phyloP scores from a whole-genome alignment of 1,139 yeast genomes.

The Hyphopichia fennica region DNA sequence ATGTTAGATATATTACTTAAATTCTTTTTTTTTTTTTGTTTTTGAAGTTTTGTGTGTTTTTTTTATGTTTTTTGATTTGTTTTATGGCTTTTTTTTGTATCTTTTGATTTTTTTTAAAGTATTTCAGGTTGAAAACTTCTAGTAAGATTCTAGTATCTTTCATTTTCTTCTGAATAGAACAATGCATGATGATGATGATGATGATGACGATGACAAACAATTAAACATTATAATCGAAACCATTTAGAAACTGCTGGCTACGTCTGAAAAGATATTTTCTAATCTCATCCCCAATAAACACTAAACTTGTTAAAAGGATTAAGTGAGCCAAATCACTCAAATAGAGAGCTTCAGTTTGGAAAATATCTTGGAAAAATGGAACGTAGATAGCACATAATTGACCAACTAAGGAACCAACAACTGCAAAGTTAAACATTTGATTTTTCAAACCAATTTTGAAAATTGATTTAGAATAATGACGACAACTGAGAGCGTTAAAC shows the following conservation, averaged over 20 bases:
- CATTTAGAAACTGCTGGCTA: slow-evolving; percentile 5
- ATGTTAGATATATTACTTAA: too few species aligned
- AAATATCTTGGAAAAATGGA: slow-evolving; percentile 86
- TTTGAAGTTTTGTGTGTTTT: too few species aligned
- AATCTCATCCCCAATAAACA: slow-evolving; percentile 80
- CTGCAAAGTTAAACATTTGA: slow-evolving; percentile 91
- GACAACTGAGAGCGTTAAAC: slow-evolving; percentile 93
- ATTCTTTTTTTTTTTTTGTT: too few species aligned
- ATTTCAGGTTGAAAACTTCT: too few species aligned
- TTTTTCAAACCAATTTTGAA: slow-evolving; percentile 77
- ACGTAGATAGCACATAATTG: slow-evolving; percentile 90
- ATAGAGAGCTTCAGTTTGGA: slow-evolving; percentile 88
- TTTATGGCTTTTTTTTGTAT: too few species aligned
- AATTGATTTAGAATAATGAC: slow-evolving; percentile 80
- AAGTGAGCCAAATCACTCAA: slow-evolving; percentile 67
- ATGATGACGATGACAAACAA: too few species aligned
- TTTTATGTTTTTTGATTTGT: too few species aligned
- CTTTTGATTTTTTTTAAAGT: too few species aligned
- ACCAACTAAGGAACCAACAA: slow-evolving; percentile 85
- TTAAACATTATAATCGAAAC: slow-evolving; percentile 5
- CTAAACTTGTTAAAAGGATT: slow-evolving; percentile 67
- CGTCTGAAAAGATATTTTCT: slow-evolving; percentile 50
- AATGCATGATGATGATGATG: not conserved
- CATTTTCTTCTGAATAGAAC: not conserved
- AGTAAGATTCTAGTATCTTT: too few species aligned